Evolutionary conservation across 495 filamentous ascomycete species (phyloP).

Genomic region (Aspergillus biplanus): DNA sequence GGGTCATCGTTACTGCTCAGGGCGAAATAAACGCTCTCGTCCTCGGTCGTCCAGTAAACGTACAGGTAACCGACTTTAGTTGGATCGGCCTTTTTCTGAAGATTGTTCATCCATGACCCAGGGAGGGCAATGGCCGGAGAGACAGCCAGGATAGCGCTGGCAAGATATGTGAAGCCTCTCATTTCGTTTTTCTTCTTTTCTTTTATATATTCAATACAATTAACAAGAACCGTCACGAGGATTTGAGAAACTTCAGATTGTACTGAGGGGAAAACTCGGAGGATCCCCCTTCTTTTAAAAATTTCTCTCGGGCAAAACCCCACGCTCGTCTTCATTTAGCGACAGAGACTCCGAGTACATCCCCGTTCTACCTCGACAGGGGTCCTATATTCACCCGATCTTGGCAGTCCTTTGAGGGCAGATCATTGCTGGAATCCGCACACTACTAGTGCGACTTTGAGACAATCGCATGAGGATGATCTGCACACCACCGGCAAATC

Average conservation of each 20-base stretch:
- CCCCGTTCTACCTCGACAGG: neutral
- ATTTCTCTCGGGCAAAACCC: neutral
- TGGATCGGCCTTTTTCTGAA: slow-evolving; percentile 14
- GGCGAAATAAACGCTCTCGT: slow-evolving; percentile 27
- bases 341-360: neutral
- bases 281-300: neutral
- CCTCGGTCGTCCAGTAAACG: slow-evolving; percentile 25
- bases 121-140: slow-evolving; percentile 4
- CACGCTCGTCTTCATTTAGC: neutral
- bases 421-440: neutral
- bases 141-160: neutral
- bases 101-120: neutral
- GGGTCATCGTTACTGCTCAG: slow-evolving; percentile 23
- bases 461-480: neutral
- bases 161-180: slow-evolving; percentile 3
- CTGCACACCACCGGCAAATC: slow-evolving; percentile 1
- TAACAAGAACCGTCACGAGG: neutral
- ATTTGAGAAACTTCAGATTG: too few relatives aligned
- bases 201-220: neutral
- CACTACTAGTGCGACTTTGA: neutral
- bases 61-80: slow-evolving; percentile 21
- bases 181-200: slow-evolving; percentile 3
- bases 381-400: neutral
- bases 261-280: too few relatives aligned
- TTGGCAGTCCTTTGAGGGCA: neutral